Base-by-base conservation (phyloP, 148 eudicot species). In the Pharnaceum exiguum region DNA sequence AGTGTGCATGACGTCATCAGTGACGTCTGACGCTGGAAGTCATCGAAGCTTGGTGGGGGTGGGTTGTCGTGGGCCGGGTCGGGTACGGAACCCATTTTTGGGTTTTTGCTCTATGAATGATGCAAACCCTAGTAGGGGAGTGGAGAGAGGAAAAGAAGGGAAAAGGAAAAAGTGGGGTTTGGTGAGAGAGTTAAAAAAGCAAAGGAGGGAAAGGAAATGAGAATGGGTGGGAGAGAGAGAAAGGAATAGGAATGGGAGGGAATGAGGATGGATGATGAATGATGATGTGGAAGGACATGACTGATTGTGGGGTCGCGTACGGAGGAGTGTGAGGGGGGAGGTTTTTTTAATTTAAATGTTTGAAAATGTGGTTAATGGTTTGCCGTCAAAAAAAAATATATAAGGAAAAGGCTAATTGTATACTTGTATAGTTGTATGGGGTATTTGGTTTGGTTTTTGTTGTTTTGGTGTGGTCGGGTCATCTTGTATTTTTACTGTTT, bases 1-100 rank as follows among this genome's bases (percentile, higher is more conserved):
- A 89, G 87, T 2, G 99, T 94, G 68, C 99, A 94, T 65, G 85
- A 83, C 19, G 96, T 89, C 99, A 94, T 94, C 12, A 94, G 79
- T 3, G 96, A 89, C 1, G 99, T 77, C 55, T 94, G 99, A 8
- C 71, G 60, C 63, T 89, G 95, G 62, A 94, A 94, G 13, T 89
- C 96, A 52, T 89, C 95, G 77, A 94, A 75, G 29, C 79, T 76
- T 68, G 87, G 73, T 31, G 66, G 62, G 56, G 70, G 55, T 75
- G 82, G 53, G 81, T 51, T 37, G 67, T 45, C 62, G n/a, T 77
- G 82, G 69, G 77, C 85, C 59, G 96, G 89, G 72, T 83, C 91
- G 77, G 89, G 67, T 59, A 79, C 57, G 15, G 98, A 85, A 62
- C 82, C 86, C 96, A 88, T 84, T 17, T 7, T 24, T 11, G 24